phyloP scores from a whole-genome alignment of 345 rosid species.

The Populus deltoides region DNA sequence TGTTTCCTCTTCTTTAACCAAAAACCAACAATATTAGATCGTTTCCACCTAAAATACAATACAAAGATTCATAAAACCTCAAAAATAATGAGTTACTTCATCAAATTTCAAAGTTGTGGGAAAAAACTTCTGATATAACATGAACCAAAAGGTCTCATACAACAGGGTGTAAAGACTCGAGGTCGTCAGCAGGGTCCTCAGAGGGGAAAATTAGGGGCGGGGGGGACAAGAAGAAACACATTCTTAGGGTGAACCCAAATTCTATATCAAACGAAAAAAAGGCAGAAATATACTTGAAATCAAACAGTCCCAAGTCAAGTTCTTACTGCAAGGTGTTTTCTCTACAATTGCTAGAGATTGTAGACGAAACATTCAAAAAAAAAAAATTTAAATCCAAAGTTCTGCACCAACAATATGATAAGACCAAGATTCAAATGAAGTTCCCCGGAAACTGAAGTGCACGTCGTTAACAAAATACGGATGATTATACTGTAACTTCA shows the following conservation, averaged over 20 bases:
- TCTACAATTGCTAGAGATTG: neutral
- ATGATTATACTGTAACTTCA: neutral
- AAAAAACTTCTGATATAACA: neutral
- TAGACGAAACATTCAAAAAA: neutral
- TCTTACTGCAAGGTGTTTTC: neutral
- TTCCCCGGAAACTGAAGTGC: neutral
- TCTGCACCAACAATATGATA: neutral
- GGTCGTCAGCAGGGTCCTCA: neutral
- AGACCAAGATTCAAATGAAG: neutral
- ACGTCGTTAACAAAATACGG: no score
- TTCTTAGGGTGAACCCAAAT: neutral
- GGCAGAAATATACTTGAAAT: neutral
- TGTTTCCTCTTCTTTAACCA: neutral
- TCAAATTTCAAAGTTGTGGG: neutral
- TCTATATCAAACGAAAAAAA: neutral
- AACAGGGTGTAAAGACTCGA: neutral
- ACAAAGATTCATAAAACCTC: neutral
- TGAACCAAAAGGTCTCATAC: neutral
- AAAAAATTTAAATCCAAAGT: neutral
- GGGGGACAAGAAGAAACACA: neutral
- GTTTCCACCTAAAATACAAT: neutral
- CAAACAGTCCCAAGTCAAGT: neutral
- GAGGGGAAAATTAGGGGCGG: neutral
- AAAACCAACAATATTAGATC: neutral
- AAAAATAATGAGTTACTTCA: neutral